These are phyloP conservation scores for Mycena vulgaris DNA, from an alignment of 768 basidiomycete species.

Conservation along the genomic window DNA sequence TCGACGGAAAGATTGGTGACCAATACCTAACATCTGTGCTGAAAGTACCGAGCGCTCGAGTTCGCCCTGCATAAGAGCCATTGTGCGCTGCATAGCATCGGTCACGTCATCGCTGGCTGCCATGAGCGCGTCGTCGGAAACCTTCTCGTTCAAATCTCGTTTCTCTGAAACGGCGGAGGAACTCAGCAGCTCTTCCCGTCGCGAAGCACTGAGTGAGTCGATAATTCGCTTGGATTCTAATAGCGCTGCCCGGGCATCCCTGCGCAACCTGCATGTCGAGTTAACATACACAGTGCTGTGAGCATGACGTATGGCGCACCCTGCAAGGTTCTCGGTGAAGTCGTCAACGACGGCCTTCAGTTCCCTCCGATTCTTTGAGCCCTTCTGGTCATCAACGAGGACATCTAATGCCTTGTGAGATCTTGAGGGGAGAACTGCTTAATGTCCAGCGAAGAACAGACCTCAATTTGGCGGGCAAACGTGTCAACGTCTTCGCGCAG, in stretches of 20 bases:
- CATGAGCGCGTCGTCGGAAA: conserved; percentile 90
- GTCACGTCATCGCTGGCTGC: conserved; percentile 92
- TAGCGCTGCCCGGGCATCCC: conserved; percentile 77
- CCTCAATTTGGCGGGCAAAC: conserved; percentile 79
- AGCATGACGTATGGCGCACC: conserved; percentile 55
- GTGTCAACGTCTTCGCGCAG: conserved; percentile 82
- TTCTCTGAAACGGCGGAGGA: conserved; percentile 68
- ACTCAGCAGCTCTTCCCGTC: conserved; percentile 78
- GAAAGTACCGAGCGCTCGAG: conserved; percentile 91
- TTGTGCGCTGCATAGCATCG: conserved; percentile 87
- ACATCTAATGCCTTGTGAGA: conserved; percentile 73
- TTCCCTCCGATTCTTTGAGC: conserved; percentile 65
- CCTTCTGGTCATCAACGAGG: conserved; percentile 80
- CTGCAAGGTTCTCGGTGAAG: conserved; percentile 61
- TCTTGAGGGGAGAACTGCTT: conserved; percentile 37
- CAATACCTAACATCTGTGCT: conserved; percentile 85
- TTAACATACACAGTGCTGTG: conserved; percentile 3
- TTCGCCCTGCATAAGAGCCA: conserved; percentile 91
- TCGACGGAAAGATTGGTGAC: neutral
- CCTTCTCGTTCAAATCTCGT: conserved; percentile 68
- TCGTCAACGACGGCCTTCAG: conserved; percentile 66
- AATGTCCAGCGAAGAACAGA: conserved; percentile 45
- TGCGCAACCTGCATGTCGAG: conserved; percentile 62
- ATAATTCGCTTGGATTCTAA: conserved; percentile 83
- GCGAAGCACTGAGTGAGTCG: conserved; percentile 70